phyloP scores from a whole-genome alignment of 805 yeast species.

The Maudiozyma bulderi region DNA sequence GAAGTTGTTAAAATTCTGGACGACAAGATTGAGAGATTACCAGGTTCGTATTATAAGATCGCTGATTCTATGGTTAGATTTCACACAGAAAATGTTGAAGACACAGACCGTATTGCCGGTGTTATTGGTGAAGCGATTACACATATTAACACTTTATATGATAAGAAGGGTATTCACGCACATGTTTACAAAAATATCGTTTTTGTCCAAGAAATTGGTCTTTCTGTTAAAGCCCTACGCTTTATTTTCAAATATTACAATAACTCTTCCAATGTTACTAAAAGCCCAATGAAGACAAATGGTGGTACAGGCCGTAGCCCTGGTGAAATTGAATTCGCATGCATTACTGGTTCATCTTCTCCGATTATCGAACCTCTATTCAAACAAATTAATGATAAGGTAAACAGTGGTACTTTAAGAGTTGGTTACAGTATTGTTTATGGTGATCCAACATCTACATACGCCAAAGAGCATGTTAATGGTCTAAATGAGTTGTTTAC shows the following conservation, averaged over 20 bases:
- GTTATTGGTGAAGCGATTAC: constrained; percentile 78
- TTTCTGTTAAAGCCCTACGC: constrained; percentile 47
- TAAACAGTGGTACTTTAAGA: constrained; percentile 30
- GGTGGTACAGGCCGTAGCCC: constrained; percentile 12
- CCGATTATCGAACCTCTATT: constrained; percentile 62
- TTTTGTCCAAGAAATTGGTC: constrained; percentile 57
- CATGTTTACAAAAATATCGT: constrained; percentile 59
- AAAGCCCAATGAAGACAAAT: constrained; percentile 19
- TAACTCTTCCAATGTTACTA: constrained; percentile 15
- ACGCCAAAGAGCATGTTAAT: constrained; percentile 53
- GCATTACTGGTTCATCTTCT: constrained; percentile 57
- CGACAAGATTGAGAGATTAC: constrained; percentile 56
- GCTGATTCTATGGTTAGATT: constrained; percentile 72
- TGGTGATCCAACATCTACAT: constrained; percentile 41
- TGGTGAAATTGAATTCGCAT: constrained; percentile 33
- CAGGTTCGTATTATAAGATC: constrained; percentile 63
- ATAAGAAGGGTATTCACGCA: constrained; percentile 63
- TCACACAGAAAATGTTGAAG: constrained; percentile 61
- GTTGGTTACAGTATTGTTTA: constrained; percentile 53
- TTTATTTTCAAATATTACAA: constrained; percentile 38
- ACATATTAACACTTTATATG: constrained; percentile 69
- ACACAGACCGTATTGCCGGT: constrained; percentile 51
- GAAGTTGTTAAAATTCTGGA: constrained; percentile 28
- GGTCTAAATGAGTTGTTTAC: constrained; percentile 64
- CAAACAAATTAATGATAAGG: constrained; percentile 40